Percentiles rank a stretch among this genome's conserved stretches.
Conservation (phyloP, 2,329 filamentous ascomycete species). For the Penicillium sp. region DNA sequence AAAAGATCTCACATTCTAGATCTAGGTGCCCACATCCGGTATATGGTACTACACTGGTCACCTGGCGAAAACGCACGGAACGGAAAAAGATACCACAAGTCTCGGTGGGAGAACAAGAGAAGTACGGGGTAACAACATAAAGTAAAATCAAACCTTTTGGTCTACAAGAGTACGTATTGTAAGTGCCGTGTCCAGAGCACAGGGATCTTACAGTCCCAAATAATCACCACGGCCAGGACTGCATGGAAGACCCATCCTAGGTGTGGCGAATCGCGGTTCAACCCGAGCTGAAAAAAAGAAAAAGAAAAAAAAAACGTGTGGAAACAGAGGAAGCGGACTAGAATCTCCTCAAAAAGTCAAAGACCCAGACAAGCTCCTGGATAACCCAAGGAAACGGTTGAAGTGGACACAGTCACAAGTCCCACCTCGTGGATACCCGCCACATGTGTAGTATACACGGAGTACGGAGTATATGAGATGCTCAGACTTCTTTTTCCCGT, state of each 20-base stretch:
- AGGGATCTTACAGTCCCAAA: background rate
- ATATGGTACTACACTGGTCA: background rate
- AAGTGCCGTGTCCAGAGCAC: slow-evolving; percentile 7
- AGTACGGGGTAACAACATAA: slow-evolving; percentile 1
- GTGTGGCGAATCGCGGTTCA: slow-evolving; percentile 20
- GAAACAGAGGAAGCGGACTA: slow-evolving; percentile 1
- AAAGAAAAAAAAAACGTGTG: background rate
- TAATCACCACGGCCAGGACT: slow-evolving; percentile 12
- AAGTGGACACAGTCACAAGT: background rate
- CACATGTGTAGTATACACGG: background rate
- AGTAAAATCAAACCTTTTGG: background rate
- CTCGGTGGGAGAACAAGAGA: background rate
- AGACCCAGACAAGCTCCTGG: slow-evolving; percentile 11
- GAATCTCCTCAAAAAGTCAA: background rate
- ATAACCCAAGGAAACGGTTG: background rate
- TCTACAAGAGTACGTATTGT: background rate
- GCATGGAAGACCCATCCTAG: background rate
- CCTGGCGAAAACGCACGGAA: background rate
- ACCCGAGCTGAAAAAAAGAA: slow-evolving; percentile 13
- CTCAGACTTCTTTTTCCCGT: background rate
- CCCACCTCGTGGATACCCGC: slow-evolving; percentile 4
- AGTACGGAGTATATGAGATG: background rate
- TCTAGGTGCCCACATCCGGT: slow-evolving; percentile 9
- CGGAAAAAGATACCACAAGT: background rate
- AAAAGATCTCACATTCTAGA: slow-evolving; percentile 10